Conservation (phyloP, 1,284 basidiomycete species). For the Rhizopogon hawkerae region DNA sequence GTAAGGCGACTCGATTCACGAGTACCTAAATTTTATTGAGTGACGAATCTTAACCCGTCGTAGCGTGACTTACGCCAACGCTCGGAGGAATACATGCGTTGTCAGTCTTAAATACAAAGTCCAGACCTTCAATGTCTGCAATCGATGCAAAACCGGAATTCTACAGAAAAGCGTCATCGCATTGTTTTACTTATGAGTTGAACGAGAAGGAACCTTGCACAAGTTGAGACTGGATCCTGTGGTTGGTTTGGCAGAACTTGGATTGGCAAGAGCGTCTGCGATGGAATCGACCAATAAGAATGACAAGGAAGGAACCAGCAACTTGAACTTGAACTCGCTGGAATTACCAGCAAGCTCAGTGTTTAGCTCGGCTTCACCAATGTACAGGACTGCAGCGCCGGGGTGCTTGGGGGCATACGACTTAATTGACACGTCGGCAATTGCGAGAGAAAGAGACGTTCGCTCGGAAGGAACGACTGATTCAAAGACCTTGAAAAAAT, state of each 20-base stretch:
- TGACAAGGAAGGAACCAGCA: conserved; percentile 41
- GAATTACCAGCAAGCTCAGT: conserved; percentile 68
- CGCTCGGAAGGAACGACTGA: conserved; percentile 87
- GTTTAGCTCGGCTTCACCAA: conserved; percentile 59
- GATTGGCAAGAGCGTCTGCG: conserved; percentile 24
- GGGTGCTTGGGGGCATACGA: conserved; percentile 49
- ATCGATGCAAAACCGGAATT: conserved; percentile 59
- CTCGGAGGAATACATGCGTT: conserved; percentile 25
- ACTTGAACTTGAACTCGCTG: conserved; percentile 43
- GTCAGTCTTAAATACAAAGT: conserved; percentile 33
- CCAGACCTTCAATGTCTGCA: conserved; percentile 47
- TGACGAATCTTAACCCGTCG: not conserved
- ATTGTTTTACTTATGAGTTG: not conserved
- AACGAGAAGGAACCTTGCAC: conserved; percentile 58
- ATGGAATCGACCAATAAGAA: conserved; percentile 62
- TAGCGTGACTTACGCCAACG: conserved; percentile 31
- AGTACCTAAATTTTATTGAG: conserved; percentile 31
- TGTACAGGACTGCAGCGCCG: conserved; percentile 58
- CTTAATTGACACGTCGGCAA: conserved; percentile 67
- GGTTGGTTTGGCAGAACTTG: conserved; percentile 4
- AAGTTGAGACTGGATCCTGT: conserved; percentile 32
- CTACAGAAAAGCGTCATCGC: conserved; percentile 27
- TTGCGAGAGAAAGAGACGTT: conserved; percentile 58
- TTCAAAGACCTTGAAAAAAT: conserved; percentile 67
- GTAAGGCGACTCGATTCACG: conserved; percentile 40